Conservation (phyloP, 257 asterid genomes). For the Cinchona pubescens region DNA sequence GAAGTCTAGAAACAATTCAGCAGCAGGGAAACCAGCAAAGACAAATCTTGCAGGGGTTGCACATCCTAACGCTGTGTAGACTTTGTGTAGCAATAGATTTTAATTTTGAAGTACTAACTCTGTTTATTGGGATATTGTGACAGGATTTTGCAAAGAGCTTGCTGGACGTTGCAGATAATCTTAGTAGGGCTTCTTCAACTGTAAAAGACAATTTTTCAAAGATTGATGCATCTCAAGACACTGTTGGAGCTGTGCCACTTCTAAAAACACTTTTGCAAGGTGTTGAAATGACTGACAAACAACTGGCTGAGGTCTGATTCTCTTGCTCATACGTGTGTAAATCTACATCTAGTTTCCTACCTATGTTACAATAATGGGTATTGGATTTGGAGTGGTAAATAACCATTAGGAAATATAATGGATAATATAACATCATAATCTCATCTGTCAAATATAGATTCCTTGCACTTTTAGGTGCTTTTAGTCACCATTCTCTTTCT, state of each 20-base stretch:
- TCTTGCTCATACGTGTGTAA: slow-evolving; percentile 3
- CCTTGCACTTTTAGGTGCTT: neutral
- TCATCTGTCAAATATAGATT: too few relatives aligned
- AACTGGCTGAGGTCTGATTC: slow-evolving; percentile 68
- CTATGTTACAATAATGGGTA: neutral
- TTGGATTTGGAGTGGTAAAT: neutral
- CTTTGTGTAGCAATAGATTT: neutral
- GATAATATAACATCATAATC: neutral
- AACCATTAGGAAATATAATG: neutral
- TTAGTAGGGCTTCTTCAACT: slow-evolving; percentile 79
- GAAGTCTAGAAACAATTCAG: neutral
- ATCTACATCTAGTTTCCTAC: neutral
- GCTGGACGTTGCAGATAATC: slow-evolving; percentile 77
- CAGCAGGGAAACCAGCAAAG: neutral
- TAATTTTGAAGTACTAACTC: slow-evolving; percentile 11
- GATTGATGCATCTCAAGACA: slow-evolving; percentile 59
- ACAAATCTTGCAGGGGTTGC: neutral
- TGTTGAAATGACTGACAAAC: slow-evolving; percentile 98
- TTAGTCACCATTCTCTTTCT: neutral
- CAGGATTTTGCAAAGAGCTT: slow-evolving; percentile 85
- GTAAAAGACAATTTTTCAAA: slow-evolving; percentile 79
- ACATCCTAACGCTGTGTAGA: neutral
- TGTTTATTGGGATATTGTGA: slow-evolving; percentile 19
- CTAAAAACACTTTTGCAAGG: slow-evolving; percentile 86
- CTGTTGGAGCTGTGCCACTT: slow-evolving; percentile 71